Evolutionary conservation across 2,329 filamentous ascomycete species (phyloP), one percentile per base, ranked within the genome.

Genomic region (Ramichloridium luteum): DNA sequence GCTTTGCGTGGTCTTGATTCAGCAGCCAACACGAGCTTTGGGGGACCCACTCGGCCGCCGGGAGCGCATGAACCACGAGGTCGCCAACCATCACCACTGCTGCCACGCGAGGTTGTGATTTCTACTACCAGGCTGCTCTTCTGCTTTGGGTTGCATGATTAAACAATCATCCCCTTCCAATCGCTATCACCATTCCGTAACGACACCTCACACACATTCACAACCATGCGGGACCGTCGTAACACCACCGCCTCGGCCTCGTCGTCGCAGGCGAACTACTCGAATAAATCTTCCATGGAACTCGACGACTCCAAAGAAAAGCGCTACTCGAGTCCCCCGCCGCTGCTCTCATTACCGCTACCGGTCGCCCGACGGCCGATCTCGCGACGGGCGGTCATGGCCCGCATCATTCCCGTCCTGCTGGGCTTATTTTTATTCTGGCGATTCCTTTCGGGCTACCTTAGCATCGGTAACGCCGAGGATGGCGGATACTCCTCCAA

Each of bases 281-380:
- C 88, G 77, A 2, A 80, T 78, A 2, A 72, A 72, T 40, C 68
- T 85, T 30, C 81, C 78, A 9, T 74, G 72, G 10, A 65, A 80
- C 32, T 62, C 79, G 35, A 10, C 68, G 75, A 39, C 72, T 73
- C 48, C 70, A 75, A 48, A 75, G 53, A 77, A 56, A 69, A 73
- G 29, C 32, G 38, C n/a, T 30, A 36, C 14, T 34, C 30, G 8
- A 42, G 37, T n/a, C n/a, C n/a, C 23, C 38, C 37, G n/a, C 37
- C 42, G 17, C 38, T 47, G 8, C 41, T 40, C 10, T 46, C 44
- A 4, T 40, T 44, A 18, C 30, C 44, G 5, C 38, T 46, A 17
- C 44, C 40, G 6, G 34, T 41, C 16, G 42, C 48, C 1, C 31
- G 28, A 10, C 36, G 34, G 34, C 28, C 31, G 11, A 31, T 11